Conservation (phyloP, 179 eudicot genomes). For the Vitellaria paradoxa region DNA sequence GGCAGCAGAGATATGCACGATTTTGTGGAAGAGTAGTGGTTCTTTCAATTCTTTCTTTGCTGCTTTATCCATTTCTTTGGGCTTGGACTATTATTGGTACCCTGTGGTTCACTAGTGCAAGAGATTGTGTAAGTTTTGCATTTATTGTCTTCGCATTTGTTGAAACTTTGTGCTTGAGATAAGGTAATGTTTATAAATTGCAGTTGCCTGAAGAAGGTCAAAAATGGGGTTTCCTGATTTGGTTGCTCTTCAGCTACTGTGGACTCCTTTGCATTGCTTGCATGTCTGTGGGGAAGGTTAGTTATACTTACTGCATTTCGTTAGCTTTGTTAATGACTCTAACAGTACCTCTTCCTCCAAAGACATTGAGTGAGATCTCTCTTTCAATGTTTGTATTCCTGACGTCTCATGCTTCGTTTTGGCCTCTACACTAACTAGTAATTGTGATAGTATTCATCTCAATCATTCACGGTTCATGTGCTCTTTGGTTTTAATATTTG, state of each 20-base stretch:
- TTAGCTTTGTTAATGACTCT: neutral
- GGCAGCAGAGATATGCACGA: conserved; percentile 93
- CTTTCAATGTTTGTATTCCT: neutral
- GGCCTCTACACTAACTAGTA: neutral
- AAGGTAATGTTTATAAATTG: conserved; percentile 24
- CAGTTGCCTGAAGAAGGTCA: conserved; percentile 98
- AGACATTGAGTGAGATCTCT: too few relatives aligned
- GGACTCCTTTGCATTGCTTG: conserved; percentile 86
- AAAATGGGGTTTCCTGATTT: conserved; percentile 93
- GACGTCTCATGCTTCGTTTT: neutral
- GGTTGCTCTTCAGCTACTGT: conserved; percentile 94
- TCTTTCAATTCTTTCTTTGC: conserved; percentile 66
- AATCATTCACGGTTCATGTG: too few relatives aligned
- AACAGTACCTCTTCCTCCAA: neutral
- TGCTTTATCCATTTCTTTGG: conserved; percentile 92
- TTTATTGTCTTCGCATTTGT: neutral
- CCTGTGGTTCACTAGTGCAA: conserved; percentile 80
- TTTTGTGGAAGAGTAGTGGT: conserved; percentile 91
- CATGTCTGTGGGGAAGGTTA: conserved; percentile 75
- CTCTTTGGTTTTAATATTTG: neutral
- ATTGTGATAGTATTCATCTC: neutral
- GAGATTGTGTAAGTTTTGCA: conserved; percentile 64
- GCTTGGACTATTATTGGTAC: conserved; percentile 88
- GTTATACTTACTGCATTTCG: neutral
- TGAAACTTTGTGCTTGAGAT: conserved; percentile 6